Evolutionary conservation across 2,329 filamentous ascomycete species (phyloP).

Genomic region (Verruconis gallopava): DNA sequence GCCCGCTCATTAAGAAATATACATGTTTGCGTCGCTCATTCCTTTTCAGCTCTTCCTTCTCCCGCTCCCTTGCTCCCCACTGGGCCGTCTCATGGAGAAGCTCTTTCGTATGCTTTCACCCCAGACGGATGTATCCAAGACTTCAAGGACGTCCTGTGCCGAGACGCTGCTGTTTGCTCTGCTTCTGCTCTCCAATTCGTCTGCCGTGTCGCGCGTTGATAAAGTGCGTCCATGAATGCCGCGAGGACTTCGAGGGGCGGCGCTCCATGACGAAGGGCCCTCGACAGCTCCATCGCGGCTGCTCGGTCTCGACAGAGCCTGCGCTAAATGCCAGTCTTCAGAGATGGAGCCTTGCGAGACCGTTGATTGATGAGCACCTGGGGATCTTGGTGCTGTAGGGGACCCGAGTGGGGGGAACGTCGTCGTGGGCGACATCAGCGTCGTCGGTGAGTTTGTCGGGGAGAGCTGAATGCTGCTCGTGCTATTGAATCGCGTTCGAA

Average conservation of each 20-base stretch:
- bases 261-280: not conserved
- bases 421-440: not conserved
- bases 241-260: not conserved
- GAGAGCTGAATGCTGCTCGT: constrained; percentile 10
- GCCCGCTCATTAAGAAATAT: not conserved
- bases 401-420: not conserved
- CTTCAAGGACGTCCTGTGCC: constrained; percentile 65
- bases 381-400: not conserved
- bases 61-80: not conserved
- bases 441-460: constrained; percentile 6
- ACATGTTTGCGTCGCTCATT: not conserved
- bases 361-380: not conserved
- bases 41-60: not conserved
- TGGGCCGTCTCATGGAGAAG: constrained; percentile 46
- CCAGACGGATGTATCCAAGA: constrained; percentile 84
- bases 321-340: constrained; percentile 8
- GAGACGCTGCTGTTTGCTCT: constrained; percentile 57
- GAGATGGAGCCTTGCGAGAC: not conserved
- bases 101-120: constrained; percentile 83
- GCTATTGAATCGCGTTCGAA: not conserved
- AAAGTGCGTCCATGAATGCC: constrained; percentile 1
- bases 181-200: constrained; percentile 30
- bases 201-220: constrained; percentile 12
- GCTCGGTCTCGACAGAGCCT: not conserved
- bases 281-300: not conserved